A percentile compares a stretch with the other conserved stretches of the same genome.
These are phyloP conservation scores for Aspergillus homomorphus DNA, from an alignment of 495 filamentous ascomycete genomes.

Conservation along the genomic window DNA sequence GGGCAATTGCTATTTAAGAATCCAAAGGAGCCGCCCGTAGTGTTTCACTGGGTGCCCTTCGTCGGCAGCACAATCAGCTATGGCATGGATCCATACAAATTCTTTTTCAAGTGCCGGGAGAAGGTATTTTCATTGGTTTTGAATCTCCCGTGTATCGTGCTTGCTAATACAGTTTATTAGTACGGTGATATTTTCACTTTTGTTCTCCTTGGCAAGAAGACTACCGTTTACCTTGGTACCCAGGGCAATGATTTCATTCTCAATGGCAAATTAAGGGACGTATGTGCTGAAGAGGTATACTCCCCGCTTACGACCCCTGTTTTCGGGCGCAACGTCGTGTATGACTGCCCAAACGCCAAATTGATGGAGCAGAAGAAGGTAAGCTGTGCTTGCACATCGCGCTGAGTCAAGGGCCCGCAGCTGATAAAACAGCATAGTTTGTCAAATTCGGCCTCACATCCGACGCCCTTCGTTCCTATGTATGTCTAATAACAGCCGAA, in stretches of 20 bases:
- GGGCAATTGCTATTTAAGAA: slow-evolving; percentile 69
- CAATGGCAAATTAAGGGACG: slow-evolving; percentile 58
- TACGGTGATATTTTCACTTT: slow-evolving; percentile 68
- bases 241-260: slow-evolving; percentile 64
- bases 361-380: slow-evolving; percentile 71
- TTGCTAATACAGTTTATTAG: slow-evolving; percentile 27
- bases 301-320: slow-evolving; percentile 58
- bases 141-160: background rate
- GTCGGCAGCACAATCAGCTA: slow-evolving; percentile 62
- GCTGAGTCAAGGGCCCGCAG: background rate
- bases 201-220: slow-evolving; percentile 60
- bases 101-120: slow-evolving; percentile 53
- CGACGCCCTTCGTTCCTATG: slow-evolving; percentile 61
- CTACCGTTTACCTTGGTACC: slow-evolving; percentile 58
- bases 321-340: slow-evolving; percentile 62
- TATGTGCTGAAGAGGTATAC: slow-evolving; percentile 65
- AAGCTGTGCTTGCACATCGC: slow-evolving; percentile 1
- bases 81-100: slow-evolving; percentile 62
- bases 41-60: slow-evolving; percentile 63
- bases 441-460: slow-evolving; percentile 64
- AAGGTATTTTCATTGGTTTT: slow-evolving; percentile 39
- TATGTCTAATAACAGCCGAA: slow-evolving; percentile 53
- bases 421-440: slow-evolving; percentile 40
- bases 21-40: slow-evolving; percentile 57
- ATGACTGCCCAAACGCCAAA: slow-evolving; percentile 64